phyloP scores from a whole-genome alignment of 1,284 basidiomycete species.

The Prillingera fragicola region DNA sequence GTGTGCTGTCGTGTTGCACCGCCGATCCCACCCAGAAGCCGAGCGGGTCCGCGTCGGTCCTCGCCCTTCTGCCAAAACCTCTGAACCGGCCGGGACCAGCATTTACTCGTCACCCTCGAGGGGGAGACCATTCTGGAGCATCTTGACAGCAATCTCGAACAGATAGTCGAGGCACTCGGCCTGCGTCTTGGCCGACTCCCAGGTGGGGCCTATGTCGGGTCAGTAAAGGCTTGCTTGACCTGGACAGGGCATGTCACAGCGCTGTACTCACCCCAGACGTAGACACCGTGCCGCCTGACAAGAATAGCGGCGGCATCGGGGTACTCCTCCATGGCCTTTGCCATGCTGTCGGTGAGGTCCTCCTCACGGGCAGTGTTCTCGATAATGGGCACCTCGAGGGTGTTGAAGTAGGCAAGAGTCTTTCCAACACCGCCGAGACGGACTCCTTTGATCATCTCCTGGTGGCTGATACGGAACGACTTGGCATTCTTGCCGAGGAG shows the following conservation, averaged over 20 bases:
- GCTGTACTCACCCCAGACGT: constrained; percentile 67
- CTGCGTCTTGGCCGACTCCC: constrained; percentile 84
- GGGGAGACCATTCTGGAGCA: constrained; percentile 38
- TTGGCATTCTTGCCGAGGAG: constrained; percentile 57
- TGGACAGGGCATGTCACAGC: background rate
- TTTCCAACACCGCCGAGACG: constrained; percentile 65
- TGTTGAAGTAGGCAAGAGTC: constrained; percentile 73
- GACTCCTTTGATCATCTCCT: constrained; percentile 84
- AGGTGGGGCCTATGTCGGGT: constrained; percentile 56
- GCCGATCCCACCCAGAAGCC: too few species aligned
- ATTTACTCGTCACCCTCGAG: constrained; percentile 35
- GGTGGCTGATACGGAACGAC: constrained; percentile 68
- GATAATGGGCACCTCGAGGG: constrained; percentile 77
- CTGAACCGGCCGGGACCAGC: too few species aligned
- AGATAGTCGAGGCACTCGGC: constrained; percentile 82
- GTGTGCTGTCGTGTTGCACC: too few species aligned
- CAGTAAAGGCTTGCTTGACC: constrained; percentile 4
- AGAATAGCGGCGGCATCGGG: constrained; percentile 73
- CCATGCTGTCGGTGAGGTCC: constrained; percentile 77
- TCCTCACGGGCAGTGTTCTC: constrained; percentile 83
- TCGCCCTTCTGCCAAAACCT: too few species aligned
- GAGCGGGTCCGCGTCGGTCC: too few species aligned
- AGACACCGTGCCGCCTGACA: constrained; percentile 73
- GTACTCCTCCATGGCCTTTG: constrained; percentile 65
- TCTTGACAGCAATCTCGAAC: constrained; percentile 63